Conservation (phyloP, 2,329 filamentous ascomycete species). For the Acrodontium crateriforme region DNA sequence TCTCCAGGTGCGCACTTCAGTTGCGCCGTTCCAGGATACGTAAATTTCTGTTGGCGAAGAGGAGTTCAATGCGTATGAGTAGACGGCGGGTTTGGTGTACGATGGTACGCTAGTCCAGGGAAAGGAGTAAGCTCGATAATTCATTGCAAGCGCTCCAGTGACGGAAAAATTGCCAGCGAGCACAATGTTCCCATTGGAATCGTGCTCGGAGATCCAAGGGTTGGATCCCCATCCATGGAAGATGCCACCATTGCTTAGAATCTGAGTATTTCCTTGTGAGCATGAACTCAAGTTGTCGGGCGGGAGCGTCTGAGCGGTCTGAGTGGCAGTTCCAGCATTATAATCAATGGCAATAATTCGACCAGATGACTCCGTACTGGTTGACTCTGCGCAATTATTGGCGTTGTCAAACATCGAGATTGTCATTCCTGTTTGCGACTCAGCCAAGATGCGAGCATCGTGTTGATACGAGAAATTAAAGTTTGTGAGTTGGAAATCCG, state of each 20-base stretch:
- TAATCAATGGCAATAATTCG: constrained; percentile 13
- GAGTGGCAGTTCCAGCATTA: constrained; percentile 7
- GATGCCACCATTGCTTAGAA: constrained; percentile 36
- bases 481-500: constrained; percentile 6
- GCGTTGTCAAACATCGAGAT: constrained; percentile 41
- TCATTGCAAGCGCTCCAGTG: constrained; percentile 21
- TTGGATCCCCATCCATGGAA: constrained; percentile 40
- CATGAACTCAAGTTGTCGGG: constrained; percentile 26
- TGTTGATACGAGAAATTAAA: constrained; percentile 35
- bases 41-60: constrained; percentile 25
- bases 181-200: constrained; percentile 30
- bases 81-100: constrained; percentile 22
- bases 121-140: constrained; percentile 39
- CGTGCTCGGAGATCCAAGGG: constrained; percentile 24
- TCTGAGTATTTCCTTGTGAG: constrained; percentile 38
- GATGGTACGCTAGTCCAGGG: constrained; percentile 28
- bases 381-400: constrained; percentile 17
- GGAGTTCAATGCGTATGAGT: constrained; percentile 17
- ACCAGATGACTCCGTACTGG: constrained; percentile 10
- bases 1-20: constrained; percentile 30
- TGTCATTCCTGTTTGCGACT: constrained; percentile 29
- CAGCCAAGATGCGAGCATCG: constrained; percentile 30
- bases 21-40: constrained; percentile 37
- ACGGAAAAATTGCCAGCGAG: constrained; percentile 33
- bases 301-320: constrained; percentile 8